phyloP scores from a whole-genome alignment of 345 rosid genomes.

The Orychophragmus violaceus region DNA sequence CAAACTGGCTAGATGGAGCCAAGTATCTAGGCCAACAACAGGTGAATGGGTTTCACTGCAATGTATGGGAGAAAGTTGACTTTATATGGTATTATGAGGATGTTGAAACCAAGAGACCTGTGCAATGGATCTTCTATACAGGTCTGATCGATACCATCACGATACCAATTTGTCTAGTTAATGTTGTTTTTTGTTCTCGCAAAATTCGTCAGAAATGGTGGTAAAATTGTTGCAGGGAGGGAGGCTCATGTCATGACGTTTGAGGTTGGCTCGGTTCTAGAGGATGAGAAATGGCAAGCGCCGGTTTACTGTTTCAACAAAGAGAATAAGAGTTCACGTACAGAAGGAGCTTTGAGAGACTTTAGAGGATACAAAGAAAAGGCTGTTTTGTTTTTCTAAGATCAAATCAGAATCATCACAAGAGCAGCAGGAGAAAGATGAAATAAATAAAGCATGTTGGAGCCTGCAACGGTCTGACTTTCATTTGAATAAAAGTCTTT shows the following conservation, averaged over 20 bases:
- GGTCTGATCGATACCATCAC: conserved; percentile 17
- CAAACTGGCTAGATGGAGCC: conserved; percentile 62
- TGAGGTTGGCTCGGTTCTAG: conserved; percentile 55
- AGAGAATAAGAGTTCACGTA: background rate
- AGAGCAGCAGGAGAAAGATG: background rate
- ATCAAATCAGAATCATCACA: background rate
- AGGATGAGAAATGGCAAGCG: conserved; percentile 58
- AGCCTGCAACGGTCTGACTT: no score
- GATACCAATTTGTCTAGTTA: background rate
- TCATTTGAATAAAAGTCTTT: no score
- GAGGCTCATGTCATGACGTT: conserved; percentile 60
- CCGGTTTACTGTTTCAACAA: conserved; percentile 47
- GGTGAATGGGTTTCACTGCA: conserved; percentile 50
- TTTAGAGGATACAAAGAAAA: conserved; percentile 18
- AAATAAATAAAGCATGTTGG: conserved; percentile 1
- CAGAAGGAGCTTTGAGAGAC: conserved; percentile 7
- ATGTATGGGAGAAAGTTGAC: conserved; percentile 61
- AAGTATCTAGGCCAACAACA: conserved; percentile 44
- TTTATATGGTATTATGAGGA: conserved; percentile 64
- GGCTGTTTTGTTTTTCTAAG: conserved; percentile 3
- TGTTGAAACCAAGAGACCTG: conserved; percentile 55
- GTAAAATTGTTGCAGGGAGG: conserved; percentile 32
- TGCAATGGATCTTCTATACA: conserved; percentile 55
- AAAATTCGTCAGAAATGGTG: background rate
- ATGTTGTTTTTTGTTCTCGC: background rate